Conservation (phyloP, 1,139 yeast genomes). For the Wickerhamomyces sp. region DNA sequence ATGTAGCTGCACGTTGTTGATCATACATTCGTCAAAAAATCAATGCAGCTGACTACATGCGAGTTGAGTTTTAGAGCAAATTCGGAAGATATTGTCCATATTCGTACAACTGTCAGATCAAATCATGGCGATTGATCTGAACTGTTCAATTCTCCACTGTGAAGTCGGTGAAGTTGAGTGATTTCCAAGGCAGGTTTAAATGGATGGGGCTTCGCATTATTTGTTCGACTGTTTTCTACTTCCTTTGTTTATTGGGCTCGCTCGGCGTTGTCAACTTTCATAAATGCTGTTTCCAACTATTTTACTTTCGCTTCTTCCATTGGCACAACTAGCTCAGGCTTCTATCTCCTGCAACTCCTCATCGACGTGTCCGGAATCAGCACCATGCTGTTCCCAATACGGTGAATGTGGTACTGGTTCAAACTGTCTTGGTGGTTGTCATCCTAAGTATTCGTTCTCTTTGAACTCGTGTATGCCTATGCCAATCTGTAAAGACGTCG, state of each 20-base stretch:
- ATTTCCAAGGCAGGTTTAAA: no score
- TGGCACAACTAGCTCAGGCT: conserved; percentile 1
- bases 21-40: no score
- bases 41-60: no score
- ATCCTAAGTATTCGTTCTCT: conserved; percentile 43
- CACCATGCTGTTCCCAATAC: conserved; percentile 80
- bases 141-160: no score
- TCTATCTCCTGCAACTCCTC: conserved; percentile 25
- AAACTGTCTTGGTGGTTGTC: conserved; percentile 74
- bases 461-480: conserved; percentile 59
- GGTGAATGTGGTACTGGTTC: conserved; percentile 85
- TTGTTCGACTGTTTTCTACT: neutral
- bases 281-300: neutral
- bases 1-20: no score
- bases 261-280: neutral
- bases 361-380: conserved; percentile 54
- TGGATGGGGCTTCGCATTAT: no score
- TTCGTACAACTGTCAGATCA: no score
- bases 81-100: no score
- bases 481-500: conserved; percentile 38
- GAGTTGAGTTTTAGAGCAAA: no score
- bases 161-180: no score
- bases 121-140: no score
- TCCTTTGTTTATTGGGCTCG: neutral
- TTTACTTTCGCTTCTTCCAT: neutral